Conservation (phyloP, 225 moss, liverwort and hornwort species). For the Sphagnum contortum region DNA sequence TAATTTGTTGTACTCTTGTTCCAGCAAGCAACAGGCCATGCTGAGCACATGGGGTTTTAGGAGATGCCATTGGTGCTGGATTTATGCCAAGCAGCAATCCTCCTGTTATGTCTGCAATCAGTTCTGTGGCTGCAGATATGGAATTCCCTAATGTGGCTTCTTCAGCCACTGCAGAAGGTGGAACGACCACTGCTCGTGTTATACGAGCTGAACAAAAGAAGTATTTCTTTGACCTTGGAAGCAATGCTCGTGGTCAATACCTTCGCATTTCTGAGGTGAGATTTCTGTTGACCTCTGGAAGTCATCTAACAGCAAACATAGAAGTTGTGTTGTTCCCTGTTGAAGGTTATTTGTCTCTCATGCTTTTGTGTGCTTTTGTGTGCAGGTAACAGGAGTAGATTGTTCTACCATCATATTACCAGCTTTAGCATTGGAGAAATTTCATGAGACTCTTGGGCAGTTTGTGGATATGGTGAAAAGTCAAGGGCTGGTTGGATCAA, state of each 20-base stretch:
- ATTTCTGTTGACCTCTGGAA: too few relatives aligned
- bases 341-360: too few relatives aligned
- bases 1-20: too few relatives aligned
- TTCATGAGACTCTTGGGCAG: constrained; percentile 60
- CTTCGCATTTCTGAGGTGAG: constrained; percentile 63
- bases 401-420: constrained; percentile 61
- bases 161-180: constrained; percentile 25
- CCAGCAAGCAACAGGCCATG: constrained; percentile 30
- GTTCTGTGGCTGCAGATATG: constrained; percentile 18
- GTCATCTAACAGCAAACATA: too few relatives aligned
- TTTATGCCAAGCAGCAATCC: constrained; percentile 36
- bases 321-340: neutral
- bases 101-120: constrained; percentile 28
- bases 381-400: constrained; percentile 56
- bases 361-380: neutral
- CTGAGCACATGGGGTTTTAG: constrained; percentile 46
- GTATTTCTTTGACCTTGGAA: constrained; percentile 63
- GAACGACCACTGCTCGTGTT: constrained; percentile 42
- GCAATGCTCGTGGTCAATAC: constrained; percentile 64
- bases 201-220: constrained; percentile 65
- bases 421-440: constrained; percentile 56
- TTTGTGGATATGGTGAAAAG: constrained; percentile 76
- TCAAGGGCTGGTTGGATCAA: constrained; percentile 44
- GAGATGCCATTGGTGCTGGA: constrained; percentile 39
- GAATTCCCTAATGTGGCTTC: constrained; percentile 32